A percentile compares a stretch with the other conserved stretches of the same genome.
These are phyloP conservation scores for Dentipellis sp. DNA, from an alignment of 768 basidiomycete species.

Conservation along the genomic window DNA sequence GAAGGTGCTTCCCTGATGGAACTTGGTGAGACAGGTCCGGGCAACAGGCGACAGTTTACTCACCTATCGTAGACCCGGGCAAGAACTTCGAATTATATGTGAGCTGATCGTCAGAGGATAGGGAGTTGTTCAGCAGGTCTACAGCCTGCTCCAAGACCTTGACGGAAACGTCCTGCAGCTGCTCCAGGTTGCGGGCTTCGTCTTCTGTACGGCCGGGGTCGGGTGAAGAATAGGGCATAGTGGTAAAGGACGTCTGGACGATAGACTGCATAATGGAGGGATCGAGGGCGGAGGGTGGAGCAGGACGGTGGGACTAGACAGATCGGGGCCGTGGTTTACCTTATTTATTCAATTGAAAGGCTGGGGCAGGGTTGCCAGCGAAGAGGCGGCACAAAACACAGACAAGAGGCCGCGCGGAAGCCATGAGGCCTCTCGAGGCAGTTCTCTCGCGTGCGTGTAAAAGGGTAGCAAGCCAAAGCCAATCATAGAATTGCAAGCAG, in stretches of 20 bases:
- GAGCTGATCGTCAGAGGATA: conserved; percentile 64
- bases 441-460: background rate
- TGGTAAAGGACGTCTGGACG: background rate
- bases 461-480: background rate
- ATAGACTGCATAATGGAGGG: background rate
- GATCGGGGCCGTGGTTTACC: background rate
- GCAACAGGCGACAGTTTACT: conserved; percentile 2
- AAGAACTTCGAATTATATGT: conserved; percentile 59
- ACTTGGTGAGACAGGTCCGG: background rate
- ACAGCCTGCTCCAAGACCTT: conserved; percentile 66
- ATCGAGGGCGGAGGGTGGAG: background rate
- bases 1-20: conserved; percentile 67
- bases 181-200: conserved; percentile 27
- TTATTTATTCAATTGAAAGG: background rate
- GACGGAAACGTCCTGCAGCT: conserved; percentile 58
- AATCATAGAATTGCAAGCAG: background rate
- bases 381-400: too few relatives aligned
- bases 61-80: conserved; percentile 86
- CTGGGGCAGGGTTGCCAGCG: background rate
- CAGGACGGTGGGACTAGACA: background rate
- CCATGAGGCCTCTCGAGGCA: background rate
- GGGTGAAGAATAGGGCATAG: background rate
- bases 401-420: background rate
- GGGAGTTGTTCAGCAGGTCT: conserved; percentile 55
- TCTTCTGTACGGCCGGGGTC: conserved; percentile 3